phyloP scores from a whole-genome alignment of 805 yeast species.

The Hanseniaspora hatyaiensis region DNA sequence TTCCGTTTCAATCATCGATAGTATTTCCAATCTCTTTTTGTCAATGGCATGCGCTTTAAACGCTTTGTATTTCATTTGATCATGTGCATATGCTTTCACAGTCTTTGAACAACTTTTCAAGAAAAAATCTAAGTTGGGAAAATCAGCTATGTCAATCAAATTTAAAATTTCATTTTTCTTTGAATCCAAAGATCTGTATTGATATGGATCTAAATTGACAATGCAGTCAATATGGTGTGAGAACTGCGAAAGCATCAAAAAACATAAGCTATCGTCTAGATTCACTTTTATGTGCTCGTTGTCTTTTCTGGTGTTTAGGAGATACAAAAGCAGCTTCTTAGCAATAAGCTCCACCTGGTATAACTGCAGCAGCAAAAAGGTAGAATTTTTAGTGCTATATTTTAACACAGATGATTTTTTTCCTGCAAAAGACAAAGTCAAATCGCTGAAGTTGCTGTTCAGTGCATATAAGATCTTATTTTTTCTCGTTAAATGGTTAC shows the following conservation, averaged over 20 bases:
- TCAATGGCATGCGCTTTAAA: background rate
- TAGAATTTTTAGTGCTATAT: background rate
- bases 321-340: background rate
- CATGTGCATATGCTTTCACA: background rate
- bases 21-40: too few species aligned
- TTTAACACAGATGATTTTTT: background rate
- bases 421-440: background rate
- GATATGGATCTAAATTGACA: slow-evolving; percentile 6
- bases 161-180: background rate
- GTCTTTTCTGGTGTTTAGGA: background rate
- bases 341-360: slow-evolving; percentile 1
- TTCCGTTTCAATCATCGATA: too few species aligned
- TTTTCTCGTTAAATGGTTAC: background rate
- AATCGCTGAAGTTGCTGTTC: background rate
- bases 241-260: slow-evolving; percentile 1
- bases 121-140: slow-evolving; percentile 7
- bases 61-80: slow-evolving; percentile 7
- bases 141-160: background rate
- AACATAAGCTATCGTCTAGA: background rate
- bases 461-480: background rate
- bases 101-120: background rate
- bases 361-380: slow-evolving; percentile 1
- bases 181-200: background rate
- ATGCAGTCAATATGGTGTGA: slow-evolving; percentile 6
- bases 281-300: background rate